These are phyloP conservation scores for Sphaerostilbella broomeana DNA, from an alignment of 2,329 filamentous ascomycete genomes.

Conservation along the genomic window DNA sequence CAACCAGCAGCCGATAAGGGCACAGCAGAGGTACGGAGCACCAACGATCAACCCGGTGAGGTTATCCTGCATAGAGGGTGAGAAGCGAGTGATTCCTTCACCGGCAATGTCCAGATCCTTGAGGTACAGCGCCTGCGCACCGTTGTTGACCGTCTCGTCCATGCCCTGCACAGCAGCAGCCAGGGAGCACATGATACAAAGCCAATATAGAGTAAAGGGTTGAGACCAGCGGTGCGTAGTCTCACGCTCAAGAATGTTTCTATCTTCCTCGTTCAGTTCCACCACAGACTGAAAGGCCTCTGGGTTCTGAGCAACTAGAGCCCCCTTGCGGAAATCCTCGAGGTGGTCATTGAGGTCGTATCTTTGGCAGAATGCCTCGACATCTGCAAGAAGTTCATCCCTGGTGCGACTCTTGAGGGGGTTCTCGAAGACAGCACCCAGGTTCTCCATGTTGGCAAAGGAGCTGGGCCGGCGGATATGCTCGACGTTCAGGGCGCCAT, in stretches of 20 bases:
- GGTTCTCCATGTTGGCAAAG: conserved; percentile 12
- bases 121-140: conserved; percentile 50
- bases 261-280: conserved; percentile 28
- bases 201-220: conserved; percentile 34
- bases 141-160: conserved; percentile 58
- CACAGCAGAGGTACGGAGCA: conserved; percentile 15
- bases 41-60: conserved; percentile 22
- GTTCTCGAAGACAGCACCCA: conserved; percentile 14
- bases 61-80: conserved; percentile 26
- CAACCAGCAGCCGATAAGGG: conserved; percentile 29
- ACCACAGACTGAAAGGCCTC: conserved; percentile 21
- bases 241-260: conserved; percentile 33
- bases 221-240: conserved; percentile 54
- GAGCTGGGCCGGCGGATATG: conserved; percentile 9
- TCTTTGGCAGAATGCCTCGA: conserved; percentile 10
- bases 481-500: conserved; percentile 11
- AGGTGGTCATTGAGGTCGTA: conserved; percentile 43
- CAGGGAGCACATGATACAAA: conserved; percentile 49
- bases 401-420: conserved; percentile 13
- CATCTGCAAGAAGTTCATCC: conserved; percentile 12
- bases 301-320: conserved; percentile 29
- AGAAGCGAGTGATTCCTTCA: conserved; percentile 56
- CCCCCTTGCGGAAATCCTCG: conserved; percentile 33
- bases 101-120: conserved; percentile 63
- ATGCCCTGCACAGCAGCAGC: conserved; percentile 54